Percentiles rank a stretch among this genome's conserved stretches.
phyloP scores from a whole-genome alignment of 305 asterid genomes.

The Solanum hybrid region DNA sequence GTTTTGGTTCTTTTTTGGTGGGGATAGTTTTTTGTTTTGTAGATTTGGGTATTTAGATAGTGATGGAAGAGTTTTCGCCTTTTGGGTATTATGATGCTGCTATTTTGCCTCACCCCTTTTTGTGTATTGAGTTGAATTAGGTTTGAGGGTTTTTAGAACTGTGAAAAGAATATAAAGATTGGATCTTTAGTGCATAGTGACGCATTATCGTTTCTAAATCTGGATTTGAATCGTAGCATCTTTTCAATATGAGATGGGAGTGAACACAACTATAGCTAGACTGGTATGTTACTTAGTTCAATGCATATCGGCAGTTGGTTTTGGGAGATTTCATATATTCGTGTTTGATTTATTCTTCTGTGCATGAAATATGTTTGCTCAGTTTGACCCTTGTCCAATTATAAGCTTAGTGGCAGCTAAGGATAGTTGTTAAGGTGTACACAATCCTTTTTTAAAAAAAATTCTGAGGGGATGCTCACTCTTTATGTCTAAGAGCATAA shows the following conservation, averaged over 20 bases:
- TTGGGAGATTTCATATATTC: neutral
- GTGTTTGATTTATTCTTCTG: neutral
- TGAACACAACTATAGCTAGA: neutral
- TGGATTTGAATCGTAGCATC: neutral
- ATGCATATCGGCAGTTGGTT: neutral
- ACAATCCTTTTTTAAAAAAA: too few species aligned
- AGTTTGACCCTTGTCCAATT: neutral
- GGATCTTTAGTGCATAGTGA: neutral
- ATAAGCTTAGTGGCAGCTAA: neutral
- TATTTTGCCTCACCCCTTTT: neutral
- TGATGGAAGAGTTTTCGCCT: neutral
- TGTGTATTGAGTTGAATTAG: neutral
- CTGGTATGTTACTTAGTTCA: neutral
- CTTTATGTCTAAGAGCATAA: neutral
- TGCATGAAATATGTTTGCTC: neutral
- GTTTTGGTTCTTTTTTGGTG: neutral
- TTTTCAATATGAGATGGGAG: neutral
- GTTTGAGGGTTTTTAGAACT: neutral
- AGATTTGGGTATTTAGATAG: neutral
- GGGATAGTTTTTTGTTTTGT: neutral
- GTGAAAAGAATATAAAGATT: neutral
- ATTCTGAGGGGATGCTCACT: neutral
- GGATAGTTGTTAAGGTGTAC: neutral
- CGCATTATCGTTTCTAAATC: neutral
- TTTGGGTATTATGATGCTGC: neutral